Base-by-base conservation (phyloP, 345 rosid species). In the Hypericum androsaemum region DNA sequence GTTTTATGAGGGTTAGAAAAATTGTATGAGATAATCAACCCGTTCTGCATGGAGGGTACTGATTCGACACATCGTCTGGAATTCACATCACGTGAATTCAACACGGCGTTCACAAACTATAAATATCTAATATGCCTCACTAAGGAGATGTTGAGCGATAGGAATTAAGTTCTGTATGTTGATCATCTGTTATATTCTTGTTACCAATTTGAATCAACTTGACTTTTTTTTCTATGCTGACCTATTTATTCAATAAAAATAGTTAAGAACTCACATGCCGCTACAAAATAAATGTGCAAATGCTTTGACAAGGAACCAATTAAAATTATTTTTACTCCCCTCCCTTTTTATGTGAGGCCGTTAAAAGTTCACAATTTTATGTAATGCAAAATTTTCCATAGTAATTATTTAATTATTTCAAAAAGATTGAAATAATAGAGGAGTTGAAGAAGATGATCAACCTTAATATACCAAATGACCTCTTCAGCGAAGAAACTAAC, bases 51-150 rank as follows among this genome's bases (percentile, higher is more conserved):
- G 48, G 97, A 92, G 83, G 97, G 98, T 11, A 94, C 86, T 61
- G 99, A 94, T 72, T 64, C 88, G 76, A 94, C 99, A 14, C 97
- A 94, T 64, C 88, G 88, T 65, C 97, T 97, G 11, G 97, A 94
- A 72, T 94, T 88, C 71, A 88, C 99, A 52, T 85, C 97, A 51
- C 88, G 95, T 53, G 99, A 94, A 73, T 92, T 92, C 71, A 88
- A 92, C 60, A 88, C 85, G 98, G 98, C 97, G n/a, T 92, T 54
- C 44, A 95, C 95, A 0, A 97, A 88, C 71, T 92, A 92, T 72
- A 72, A 92, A 43, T 97, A 92, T 65, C 47, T 92, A 71, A 92
- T 92, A 95, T 68, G 67, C 40, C 84, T 92, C 49, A 92, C 95
- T 10, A 97, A 92, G 75, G 50, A 66, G 49, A 71, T 92, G 90